phyloP scores from a whole-genome alignment of 768 basidiomycete species.

The Tricholoma hemisulphureum region DNA sequence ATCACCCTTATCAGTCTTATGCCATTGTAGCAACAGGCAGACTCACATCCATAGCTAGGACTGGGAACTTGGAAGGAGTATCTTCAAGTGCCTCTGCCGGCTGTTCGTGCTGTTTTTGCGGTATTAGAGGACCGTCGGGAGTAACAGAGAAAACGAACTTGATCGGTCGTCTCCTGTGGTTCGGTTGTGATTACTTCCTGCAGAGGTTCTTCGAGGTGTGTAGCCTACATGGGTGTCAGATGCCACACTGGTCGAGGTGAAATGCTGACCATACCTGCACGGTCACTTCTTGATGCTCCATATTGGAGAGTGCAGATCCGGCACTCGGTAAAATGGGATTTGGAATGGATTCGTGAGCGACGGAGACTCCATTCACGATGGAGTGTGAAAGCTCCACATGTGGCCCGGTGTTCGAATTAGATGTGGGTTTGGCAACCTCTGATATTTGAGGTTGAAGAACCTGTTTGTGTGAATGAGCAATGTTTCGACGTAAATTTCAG shows the following conservation, averaged over 20 bases:
- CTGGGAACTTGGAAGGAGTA: slow-evolving; percentile 1
- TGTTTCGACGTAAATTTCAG: background rate
- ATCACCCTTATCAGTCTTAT: slow-evolving; percentile 1
- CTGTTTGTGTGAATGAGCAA: background rate
- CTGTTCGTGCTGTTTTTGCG: slow-evolving; percentile 4
- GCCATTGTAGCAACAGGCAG: background rate
- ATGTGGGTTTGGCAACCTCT: background rate
- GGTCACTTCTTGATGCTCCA: background rate
- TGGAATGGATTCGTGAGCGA: background rate
- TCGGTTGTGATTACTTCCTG: background rate
- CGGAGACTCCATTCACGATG: slow-evolving; percentile 2
- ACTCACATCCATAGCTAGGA: slow-evolving; percentile 2
- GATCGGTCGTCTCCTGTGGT: background rate
- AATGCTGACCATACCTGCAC: background rate
- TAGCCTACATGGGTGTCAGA: background rate
- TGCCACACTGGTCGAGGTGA: background rate
- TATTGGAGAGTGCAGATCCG: background rate
- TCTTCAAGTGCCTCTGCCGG: background rate
- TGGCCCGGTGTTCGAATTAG: background rate
- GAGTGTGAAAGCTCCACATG: background rate
- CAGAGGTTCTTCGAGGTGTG: background rate
- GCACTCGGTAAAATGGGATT: background rate
- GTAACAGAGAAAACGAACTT: background rate
- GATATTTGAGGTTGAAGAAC: background rate
- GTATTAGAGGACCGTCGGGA: background rate